Evolutionary conservation across 2,329 filamentous ascomycete species (phyloP), one percentile per base, ranked within the genome.

Genomic region (Ceratocystis smalleyi): DNA sequence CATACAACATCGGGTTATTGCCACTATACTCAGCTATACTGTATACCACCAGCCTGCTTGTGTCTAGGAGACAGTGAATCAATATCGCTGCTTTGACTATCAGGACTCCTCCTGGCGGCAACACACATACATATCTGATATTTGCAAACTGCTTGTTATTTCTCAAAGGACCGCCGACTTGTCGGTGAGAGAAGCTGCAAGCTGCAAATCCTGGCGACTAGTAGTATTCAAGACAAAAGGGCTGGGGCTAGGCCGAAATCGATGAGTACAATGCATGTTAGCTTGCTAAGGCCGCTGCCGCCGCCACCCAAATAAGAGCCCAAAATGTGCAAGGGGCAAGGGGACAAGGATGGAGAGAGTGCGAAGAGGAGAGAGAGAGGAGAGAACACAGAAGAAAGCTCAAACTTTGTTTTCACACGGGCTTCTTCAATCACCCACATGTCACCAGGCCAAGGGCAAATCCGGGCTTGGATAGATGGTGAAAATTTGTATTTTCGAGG

Each of bases 191-290:
- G 47, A 27, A 51, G 19, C 22, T 19, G 47, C 47, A 19, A 22
- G 47, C 47, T 49, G 47, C 19, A 40, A 40, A 40, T 40, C 22
- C 27, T 32, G 27, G 24, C 30, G 30, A 30, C 15, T 30, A 32
- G 22, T 15, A 32, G 10, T 8, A 35, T 32, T 10, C 15, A 30
- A n/a, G 17, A n/a, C n/a, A 57, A 57, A 57, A 57, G 54, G 54
- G 54, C 54, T 57, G 54, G 54, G 54, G 54, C 54, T 57, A 57
- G 54, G 54, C 54, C 54, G 54, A 57, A 57, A 57, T 57, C 54
- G 54, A 57, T 19, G 32, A 35, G n/a, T 30, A 57, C 54, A 57
- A 57, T 57, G 54, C 7, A 57, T 40, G 30, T 35, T n/a, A 8
- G 19, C 35, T 40, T 51, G 47, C 24, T 57, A 57, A 57, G 54